Percentiles rank a stretch among this genome's conserved stretches.
phyloP scores from a whole-genome alignment of 2,329 filamentous ascomycete species.

The Phialophora chinensis region DNA sequence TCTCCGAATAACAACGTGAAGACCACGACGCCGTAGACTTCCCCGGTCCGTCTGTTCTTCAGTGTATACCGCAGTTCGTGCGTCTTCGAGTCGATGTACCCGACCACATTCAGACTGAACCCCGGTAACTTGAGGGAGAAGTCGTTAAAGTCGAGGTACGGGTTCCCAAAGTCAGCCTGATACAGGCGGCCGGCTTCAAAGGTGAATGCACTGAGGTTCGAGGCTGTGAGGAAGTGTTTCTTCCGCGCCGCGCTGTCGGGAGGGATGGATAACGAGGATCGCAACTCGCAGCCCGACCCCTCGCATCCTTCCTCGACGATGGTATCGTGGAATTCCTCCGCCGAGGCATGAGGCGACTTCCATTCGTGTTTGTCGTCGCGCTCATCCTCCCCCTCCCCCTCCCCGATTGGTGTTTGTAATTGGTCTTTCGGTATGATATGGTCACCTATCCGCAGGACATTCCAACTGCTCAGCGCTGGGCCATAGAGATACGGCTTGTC shows the following conservation, averaged over 20 bases:
- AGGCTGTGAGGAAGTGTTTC: slow-evolving; percentile 65
- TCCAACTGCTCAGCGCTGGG: slow-evolving; percentile 79
- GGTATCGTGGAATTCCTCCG: slow-evolving; percentile 54
- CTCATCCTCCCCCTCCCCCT: background rate
- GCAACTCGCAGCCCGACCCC: slow-evolving; percentile 57
- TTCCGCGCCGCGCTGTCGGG: slow-evolving; percentile 60
- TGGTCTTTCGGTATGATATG: slow-evolving; percentile 25
- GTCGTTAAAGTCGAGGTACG: slow-evolving; percentile 82
- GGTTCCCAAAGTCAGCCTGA: slow-evolving; percentile 81
- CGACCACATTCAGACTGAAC: slow-evolving; percentile 45
- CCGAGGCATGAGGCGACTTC: slow-evolving; percentile 35
- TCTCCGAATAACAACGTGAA: slow-evolving; percentile 71
- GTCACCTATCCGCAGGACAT: slow-evolving; percentile 66
- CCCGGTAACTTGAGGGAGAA: slow-evolving; percentile 50
- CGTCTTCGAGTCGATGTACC: slow-evolving; percentile 67
- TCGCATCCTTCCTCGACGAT: slow-evolving; percentile 72
- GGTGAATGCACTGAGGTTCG: slow-evolving; percentile 61
- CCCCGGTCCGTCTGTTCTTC: slow-evolving; percentile 75
- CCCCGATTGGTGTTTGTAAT: background rate
- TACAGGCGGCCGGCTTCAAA: slow-evolving; percentile 69
- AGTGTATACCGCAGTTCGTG: slow-evolving; percentile 90
- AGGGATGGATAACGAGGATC: slow-evolving; percentile 60
- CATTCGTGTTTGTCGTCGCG: slow-evolving; percentile 30
- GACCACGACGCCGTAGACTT: slow-evolving; percentile 79
- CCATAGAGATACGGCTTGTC: slow-evolving; percentile 88